Conservation (phyloP, 1,284 basidiomycete species). For the Cutaneotrichosporon spelunceum region DNA sequence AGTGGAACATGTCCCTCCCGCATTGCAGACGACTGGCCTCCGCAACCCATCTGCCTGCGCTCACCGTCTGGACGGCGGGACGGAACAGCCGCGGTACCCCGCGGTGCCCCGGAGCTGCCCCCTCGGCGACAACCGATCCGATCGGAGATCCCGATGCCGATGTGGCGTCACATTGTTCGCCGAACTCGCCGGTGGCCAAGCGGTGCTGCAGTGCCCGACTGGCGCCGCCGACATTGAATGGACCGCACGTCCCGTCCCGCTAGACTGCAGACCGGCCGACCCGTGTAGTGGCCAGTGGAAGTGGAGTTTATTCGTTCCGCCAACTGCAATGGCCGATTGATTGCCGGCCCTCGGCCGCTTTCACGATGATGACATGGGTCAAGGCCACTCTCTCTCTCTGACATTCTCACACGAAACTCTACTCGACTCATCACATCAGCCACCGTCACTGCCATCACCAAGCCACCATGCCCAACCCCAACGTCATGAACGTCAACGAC, state of each 20-base stretch:
- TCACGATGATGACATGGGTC: neutral
- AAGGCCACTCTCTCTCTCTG: too few species aligned
- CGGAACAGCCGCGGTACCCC: neutral
- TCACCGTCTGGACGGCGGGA: neutral
- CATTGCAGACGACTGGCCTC: neutral
- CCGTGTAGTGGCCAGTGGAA: neutral
- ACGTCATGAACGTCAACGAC: slow-evolving; percentile 17
- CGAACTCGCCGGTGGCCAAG: neutral
- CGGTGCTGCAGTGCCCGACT: neutral
- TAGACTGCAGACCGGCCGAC: neutral
- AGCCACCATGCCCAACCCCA: slow-evolving; percentile 8
- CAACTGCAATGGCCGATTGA: neutral
- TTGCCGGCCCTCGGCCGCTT: neutral
- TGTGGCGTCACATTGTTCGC: neutral
- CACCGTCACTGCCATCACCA: neutral
- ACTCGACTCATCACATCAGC: neutral
- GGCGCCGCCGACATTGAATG: neutral
- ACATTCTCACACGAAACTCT: neutral
- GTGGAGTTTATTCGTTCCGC: neutral
- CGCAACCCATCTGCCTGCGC: neutral
- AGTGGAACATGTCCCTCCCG: neutral
- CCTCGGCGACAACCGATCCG: slow-evolving; percentile 5
- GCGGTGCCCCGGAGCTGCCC: neutral
- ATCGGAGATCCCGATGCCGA: slow-evolving; percentile 5
- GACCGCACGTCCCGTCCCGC: neutral